These are phyloP conservation scores for Daucus carota DNA, from an alignment of 129 eudicot genomes.

Conservation along the genomic window DH1_v3.0 NC_030386.2:16886001-16886500, in stretches of 20 bases:
- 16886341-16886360: not conserved
- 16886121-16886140: not conserved
- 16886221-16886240: not conserved
- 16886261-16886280: not conserved
- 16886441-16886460: constrained; percentile 35
- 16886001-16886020: not conserved
- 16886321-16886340: not conserved
- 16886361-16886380: not conserved
- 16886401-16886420: not conserved
- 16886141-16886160: not conserved
- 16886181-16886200: not conserved
- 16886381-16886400: not conserved
- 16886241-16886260: not conserved
- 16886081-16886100: no score
- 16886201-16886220: no score
- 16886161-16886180: not conserved
- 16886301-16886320: not conserved
- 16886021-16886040: not conserved
- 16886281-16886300: not conserved
- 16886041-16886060: not conserved
- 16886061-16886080: no score
- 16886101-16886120: no score
- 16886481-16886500: constrained; percentile 20
- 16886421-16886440: not conserved
- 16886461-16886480: constrained; percentile 22